Base-by-base conservation (phyloP, 768 basidiomycete genomes). In the Butyriboletus loyo region DNA sequence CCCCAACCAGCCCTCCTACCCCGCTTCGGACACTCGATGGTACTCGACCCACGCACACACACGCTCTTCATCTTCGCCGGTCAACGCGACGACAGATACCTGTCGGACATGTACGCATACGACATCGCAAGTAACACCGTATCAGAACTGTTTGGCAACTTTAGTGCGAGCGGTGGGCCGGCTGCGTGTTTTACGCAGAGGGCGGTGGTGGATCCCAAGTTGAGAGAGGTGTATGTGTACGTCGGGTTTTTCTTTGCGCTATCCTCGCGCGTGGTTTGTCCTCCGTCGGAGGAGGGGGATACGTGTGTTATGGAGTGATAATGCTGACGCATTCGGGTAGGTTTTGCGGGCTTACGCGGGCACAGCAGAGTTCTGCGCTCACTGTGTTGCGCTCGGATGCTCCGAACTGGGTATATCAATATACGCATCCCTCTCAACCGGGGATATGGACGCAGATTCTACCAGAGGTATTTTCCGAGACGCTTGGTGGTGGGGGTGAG, bases 1-100 rank as follows among this genome's bases (percentile, higher is more conserved):
- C 67, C 72, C 0, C 75, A 77, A 45, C 67, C 71, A 1, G 55
- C 71, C 21, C 81, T 88, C 21, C 76, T 84, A 2, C 73, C 82
- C 10, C 84, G 87, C 19, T 87, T 76, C 53, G 87, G 88, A 0
- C 89, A 92, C 68, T 89, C 88, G 4, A 92, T 92, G 89, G 79
- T 90, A 5, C 74, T 90, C 19, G 89, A 91, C 49, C 73, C 84
- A 5, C 68, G 66, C 11, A 69, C 77, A 0, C 79, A 78, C 32
- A 80, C 75, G 0, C 73, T 91, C 15, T 86, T 81, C 65, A 84
- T 92, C 38, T 86, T 91, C 57, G 87, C 83, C 11, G 89, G 90
- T 1, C 84, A 87, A 65, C 76, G 80, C 17, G 82, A 84, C 25
- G 80, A 86, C 22, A 80, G 74, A 52, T 84, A 83, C 54, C 76